Evolutionary conservation across 108 stramenopile genomes (phyloP).

Genomic region (Skeletonema costatum): DNA sequence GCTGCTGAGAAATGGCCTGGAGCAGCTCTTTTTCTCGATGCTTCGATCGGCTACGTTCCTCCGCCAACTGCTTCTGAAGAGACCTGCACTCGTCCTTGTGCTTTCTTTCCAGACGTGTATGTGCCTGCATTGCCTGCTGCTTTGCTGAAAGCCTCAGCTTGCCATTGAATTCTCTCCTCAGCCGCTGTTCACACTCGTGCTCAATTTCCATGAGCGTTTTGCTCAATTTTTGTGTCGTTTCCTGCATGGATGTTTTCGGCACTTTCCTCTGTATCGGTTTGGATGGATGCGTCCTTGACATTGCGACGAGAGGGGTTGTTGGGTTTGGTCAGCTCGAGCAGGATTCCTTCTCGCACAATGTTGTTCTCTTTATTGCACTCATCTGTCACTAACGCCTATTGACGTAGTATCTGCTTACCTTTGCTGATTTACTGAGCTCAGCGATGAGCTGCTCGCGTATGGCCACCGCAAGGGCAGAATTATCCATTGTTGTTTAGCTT

Average conservation of each 20-base stretch:
- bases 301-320: not conserved
- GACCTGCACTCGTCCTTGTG: slow-evolving; percentile 18
- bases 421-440: not conserved
- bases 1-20: slow-evolving; percentile 3
- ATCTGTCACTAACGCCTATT: not conserved
- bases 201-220: slow-evolving; percentile 29
- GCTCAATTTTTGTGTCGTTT: slow-evolving; percentile 8
- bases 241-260: not conserved
- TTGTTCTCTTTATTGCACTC: not conserved
- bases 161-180: slow-evolving; percentile 39
- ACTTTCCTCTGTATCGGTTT: not conserved
- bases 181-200: slow-evolving; percentile 19
- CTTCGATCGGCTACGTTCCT: slow-evolving; percentile 11
- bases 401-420: not conserved
- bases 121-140: slow-evolving; percentile 36
- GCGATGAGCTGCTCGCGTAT: too few relatives aligned
- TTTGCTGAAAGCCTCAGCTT: slow-evolving; percentile 42
- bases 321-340: not conserved
- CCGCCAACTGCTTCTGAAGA: slow-evolving; percentile 24
- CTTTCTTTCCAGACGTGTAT: slow-evolving; percentile 14
- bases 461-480: too few relatives aligned
- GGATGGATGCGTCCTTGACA: not conserved
- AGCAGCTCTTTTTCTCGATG: slow-evolving; percentile 9
- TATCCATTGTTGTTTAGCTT: not conserved
- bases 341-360: not conserved